Evolutionary conservation across 2,329 filamentous ascomycete genomes (phyloP).

Genomic region (Plectosphaerella plurivora): DNA sequence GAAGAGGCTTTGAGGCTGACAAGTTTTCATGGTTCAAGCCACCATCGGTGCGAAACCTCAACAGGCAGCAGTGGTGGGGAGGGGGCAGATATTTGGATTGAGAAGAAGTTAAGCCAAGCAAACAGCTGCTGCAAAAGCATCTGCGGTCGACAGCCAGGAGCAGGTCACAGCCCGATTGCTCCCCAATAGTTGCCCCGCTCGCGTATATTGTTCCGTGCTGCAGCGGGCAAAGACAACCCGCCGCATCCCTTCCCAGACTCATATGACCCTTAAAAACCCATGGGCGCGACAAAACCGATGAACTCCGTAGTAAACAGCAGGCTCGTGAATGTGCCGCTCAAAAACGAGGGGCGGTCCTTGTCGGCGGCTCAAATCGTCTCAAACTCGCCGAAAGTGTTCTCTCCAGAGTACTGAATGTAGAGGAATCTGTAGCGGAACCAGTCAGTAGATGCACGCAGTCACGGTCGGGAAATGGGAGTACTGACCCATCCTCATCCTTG

Average conservation of each 20-base stretch:
- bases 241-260: not conserved
- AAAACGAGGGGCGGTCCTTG: not conserved
- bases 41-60: too few species aligned
- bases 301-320: not conserved
- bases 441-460: not conserved
- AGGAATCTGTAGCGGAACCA: slow-evolving; percentile 62
- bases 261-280: not conserved
- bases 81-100: too few species aligned
- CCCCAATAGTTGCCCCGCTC: too few species aligned
- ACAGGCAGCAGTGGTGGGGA: too few species aligned
- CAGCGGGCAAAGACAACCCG: not conserved
- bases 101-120: too few species aligned
- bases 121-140: too few species aligned
- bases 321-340: too few species aligned
- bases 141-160: too few species aligned
- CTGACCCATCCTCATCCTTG: slow-evolving; percentile 74
- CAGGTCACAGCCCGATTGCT: too few species aligned
- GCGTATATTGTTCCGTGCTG: too few species aligned
- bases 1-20: too few species aligned
- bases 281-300: not conserved
- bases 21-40: too few species aligned
- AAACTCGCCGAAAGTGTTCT: slow-evolving; percentile 87
- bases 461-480: slow-evolving; percentile 7
- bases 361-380: slow-evolving; percentile 29
- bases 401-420: slow-evolving; percentile 98